Evolutionary conservation across 257 asterid species (phyloP).

Genomic region (Capsicum baccatum): DNA sequence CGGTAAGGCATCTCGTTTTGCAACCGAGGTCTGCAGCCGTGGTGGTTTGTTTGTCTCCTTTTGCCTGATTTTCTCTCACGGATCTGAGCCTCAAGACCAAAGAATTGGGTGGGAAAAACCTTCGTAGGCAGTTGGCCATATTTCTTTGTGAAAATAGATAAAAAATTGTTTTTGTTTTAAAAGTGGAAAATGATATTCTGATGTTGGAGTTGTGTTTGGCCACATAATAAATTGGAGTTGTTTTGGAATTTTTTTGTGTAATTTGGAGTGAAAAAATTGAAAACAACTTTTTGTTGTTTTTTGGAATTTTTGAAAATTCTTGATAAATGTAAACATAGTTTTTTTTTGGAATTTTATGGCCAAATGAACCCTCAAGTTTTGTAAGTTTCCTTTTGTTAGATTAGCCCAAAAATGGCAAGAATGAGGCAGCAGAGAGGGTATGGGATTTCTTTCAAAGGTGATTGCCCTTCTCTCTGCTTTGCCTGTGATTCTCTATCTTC

Average conservation of each 20-base stretch:
- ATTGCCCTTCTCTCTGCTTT: neutral
- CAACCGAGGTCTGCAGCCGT: constrained; percentile 1
- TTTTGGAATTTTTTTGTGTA: too few species aligned
- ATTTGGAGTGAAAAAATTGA: too few species aligned
- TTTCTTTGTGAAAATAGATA: too few species aligned
- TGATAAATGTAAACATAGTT: too few species aligned
- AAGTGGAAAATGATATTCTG: too few species aligned
- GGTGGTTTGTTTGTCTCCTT: constrained; percentile 13
- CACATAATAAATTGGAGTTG: too few species aligned
- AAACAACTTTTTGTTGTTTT: too few species aligned
- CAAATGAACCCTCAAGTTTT: neutral
- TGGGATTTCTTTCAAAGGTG: neutral
- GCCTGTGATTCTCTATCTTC: neutral
- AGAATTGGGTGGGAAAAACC: neutral
- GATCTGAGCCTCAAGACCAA: neutral
- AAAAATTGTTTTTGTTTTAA: too few species aligned
- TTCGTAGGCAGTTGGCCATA: neutral
- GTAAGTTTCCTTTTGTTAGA: neutral
- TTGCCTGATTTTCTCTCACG: neutral
- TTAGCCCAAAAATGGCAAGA: neutral
- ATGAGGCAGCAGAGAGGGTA: neutral
- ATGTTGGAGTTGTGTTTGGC: too few species aligned
- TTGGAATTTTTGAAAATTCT: too few species aligned
- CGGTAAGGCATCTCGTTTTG: neutral
- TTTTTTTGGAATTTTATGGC: neutral